Conservation (phyloP, 768 basidiomycete genomes). For the Nidularia sp. region DNA sequence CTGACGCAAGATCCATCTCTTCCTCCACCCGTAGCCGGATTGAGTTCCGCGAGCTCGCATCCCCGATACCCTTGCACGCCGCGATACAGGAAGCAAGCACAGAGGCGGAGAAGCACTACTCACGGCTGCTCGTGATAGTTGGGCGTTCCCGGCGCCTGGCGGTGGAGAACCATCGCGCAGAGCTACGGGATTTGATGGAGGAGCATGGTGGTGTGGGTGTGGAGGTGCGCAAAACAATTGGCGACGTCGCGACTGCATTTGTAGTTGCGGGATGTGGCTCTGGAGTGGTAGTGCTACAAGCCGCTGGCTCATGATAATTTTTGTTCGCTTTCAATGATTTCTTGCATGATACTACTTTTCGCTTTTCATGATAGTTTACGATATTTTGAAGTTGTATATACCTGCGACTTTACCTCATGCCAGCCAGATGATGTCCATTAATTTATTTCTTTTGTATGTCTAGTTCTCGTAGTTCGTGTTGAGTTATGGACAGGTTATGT, state of each 20-base stretch:
- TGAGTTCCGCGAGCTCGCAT: constrained; percentile 51
- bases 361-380: too few relatives aligned
- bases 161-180: constrained; percentile 65
- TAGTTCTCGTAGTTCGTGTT: too few relatives aligned
- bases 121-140: constrained; percentile 54
- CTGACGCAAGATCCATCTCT: constrained; percentile 2
- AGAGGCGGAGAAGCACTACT: constrained; percentile 1
- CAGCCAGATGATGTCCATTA: too few relatives aligned
- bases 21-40: constrained; percentile 49
- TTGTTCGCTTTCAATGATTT: too few relatives aligned
- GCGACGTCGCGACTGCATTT: constrained; percentile 79
- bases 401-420: too few relatives aligned
- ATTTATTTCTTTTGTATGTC: too few relatives aligned
- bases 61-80: constrained; percentile 58
- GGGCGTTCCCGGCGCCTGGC: constrained; percentile 77
- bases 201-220: constrained; percentile 49
- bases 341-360: too few relatives aligned
- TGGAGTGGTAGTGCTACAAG: constrained; percentile 70
- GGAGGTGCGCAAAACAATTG: constrained; percentile 79
- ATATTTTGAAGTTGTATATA: too few relatives aligned
- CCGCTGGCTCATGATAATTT: constrained; percentile 18
- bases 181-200: constrained; percentile 61
- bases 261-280: constrained; percentile 55
- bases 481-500: too few relatives aligned
- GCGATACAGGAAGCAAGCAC: constrained; percentile 43